Conservation (phyloP, 306 rosid species). For the Dalbergia cochinchinensis region DNA sequence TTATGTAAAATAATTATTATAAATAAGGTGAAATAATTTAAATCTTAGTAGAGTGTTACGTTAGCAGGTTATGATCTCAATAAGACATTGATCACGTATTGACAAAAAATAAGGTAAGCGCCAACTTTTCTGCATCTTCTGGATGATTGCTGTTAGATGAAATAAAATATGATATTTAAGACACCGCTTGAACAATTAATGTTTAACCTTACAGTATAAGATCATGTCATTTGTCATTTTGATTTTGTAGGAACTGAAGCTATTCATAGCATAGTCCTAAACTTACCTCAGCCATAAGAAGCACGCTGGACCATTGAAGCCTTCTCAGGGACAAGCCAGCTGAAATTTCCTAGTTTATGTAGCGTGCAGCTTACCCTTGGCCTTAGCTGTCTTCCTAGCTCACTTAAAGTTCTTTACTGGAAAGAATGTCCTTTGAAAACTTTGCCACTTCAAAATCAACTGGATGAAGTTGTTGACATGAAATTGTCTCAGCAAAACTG, state of each 20-base stretch:
- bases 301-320: conserved; percentile 40
- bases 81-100: conserved; percentile 20
- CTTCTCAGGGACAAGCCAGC: conserved; percentile 43
- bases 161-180: neutral
- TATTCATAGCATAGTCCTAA: conserved; percentile 42
- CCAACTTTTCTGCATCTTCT: neutral
- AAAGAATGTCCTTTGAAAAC: conserved; percentile 45
- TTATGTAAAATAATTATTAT: no score
- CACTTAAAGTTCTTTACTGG: conserved; percentile 46
- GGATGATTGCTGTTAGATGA: neutral
- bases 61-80: neutral
- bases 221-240: neutral
- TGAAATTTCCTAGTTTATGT: conserved; percentile 41
- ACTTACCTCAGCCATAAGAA: conserved; percentile 34
- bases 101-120: conserved; percentile 47
- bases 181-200: neutral
- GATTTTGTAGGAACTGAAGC: conserved; percentile 46
- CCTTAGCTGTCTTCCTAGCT: conserved; percentile 39
- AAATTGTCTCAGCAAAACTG: conserved; percentile 45
- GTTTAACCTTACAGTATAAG: conserved; percentile 18
- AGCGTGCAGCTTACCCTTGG: conserved; percentile 37
- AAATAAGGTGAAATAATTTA: no score
- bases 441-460: conserved; percentile 27
- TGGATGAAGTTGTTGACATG: conserved; percentile 46
- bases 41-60: no score